phyloP scores from a whole-genome alignment of 129 eudicot species.

The Ambrosia artemisiifolia region DNA sequence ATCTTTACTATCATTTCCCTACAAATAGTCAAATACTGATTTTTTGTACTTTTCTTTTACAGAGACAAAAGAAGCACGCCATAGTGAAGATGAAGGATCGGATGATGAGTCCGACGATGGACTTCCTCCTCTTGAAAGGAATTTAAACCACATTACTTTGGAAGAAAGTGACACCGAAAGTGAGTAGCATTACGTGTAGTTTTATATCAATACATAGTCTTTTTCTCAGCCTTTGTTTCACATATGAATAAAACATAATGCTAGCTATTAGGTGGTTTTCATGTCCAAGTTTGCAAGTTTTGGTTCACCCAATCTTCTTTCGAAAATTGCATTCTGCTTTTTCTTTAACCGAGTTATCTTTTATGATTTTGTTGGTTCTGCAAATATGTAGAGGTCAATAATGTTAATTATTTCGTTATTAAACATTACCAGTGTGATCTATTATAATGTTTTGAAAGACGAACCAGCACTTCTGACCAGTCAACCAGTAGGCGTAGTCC shows the following conservation, averaged over 20 bases:
- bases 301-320: not conserved
- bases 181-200: slow-evolving; percentile 35
- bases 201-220: slow-evolving; percentile 17
- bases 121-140: slow-evolving; percentile 91
- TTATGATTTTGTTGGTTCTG: not conserved
- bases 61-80: slow-evolving; percentile 31
- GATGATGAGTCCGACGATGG: slow-evolving; percentile 91
- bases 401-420: not conserved
- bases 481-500: not conserved
- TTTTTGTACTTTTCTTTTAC: slow-evolving; percentile 17
- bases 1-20: not conserved
- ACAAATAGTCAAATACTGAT: not conserved
- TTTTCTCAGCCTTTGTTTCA: slow-evolving; percentile 1
- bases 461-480: not conserved
- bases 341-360: not conserved
- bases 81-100: slow-evolving; percentile 46
- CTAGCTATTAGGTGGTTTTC: slow-evolving; percentile 15
- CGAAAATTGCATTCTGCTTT: not conserved
- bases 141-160: slow-evolving; percentile 67
- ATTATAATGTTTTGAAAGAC: not conserved
- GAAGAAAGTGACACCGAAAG: slow-evolving; percentile 73
- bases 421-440: not conserved
- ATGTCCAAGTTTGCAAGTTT: slow-evolving; percentile 6
- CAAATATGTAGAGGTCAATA: not conserved
- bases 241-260: slow-evolving; percentile 19